Evolutionary conservation across 352 stramenopile genomes (phyloP).

Genomic region (Globisporangium polare): DNA sequence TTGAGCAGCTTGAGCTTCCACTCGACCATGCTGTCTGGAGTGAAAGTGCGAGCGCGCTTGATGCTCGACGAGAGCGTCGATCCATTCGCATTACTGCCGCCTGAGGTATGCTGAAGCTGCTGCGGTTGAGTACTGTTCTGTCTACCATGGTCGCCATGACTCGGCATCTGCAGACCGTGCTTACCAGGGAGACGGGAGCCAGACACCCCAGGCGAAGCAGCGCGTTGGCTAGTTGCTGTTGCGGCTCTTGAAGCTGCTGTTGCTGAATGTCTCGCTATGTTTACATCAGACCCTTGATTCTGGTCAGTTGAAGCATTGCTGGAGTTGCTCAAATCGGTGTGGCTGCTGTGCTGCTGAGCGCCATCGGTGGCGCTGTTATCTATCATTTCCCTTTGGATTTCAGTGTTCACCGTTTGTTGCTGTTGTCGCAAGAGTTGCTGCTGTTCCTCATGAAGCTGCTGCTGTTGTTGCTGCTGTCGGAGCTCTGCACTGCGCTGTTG

Average conservation of each 20-base stretch:
- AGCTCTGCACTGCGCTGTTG: neutral
- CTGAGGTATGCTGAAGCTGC: neutral
- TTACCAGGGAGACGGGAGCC: neutral
- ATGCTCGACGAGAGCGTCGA: neutral
- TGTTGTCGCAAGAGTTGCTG: neutral
- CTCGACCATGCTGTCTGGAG: neutral
- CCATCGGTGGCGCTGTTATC: neutral
- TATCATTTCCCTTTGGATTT: neutral
- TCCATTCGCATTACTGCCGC: neutral
- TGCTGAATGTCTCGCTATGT: neutral
- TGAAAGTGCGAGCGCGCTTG: conserved; percentile 3
- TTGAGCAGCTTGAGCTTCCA: conserved; percentile 27
- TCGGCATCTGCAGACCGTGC: neutral
- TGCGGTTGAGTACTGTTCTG: neutral
- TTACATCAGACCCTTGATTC: neutral
- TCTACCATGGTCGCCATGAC: neutral
- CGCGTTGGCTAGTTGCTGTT: neutral
- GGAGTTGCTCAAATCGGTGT: neutral
- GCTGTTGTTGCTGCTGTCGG: neutral
- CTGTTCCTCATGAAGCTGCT: neutral
- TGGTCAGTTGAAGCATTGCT: neutral
- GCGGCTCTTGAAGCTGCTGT: neutral
- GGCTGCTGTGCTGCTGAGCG: neutral
- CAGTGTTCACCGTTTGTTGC: neutral
- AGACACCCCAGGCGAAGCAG: neutral